Percentiles rank a stretch among this genome's conserved stretches.
These are phyloP conservation scores for Nemania serpens DNA, from an alignment of 2,329 filamentous ascomycete genomes.

Conservation along the genomic window DNA sequence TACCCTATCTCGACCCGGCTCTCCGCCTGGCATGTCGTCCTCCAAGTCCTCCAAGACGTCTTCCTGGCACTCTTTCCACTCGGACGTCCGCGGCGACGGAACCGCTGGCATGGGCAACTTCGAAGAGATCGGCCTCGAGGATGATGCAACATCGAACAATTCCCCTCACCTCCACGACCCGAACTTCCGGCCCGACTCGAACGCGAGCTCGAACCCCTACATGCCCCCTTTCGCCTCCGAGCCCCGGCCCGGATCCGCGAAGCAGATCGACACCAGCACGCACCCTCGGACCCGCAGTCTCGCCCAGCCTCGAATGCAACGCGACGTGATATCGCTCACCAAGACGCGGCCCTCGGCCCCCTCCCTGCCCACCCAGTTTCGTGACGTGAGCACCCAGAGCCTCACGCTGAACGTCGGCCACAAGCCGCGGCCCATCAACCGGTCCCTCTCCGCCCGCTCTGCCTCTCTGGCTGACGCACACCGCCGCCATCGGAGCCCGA, in stretches of 20 bases:
- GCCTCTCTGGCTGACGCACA: slow-evolving; percentile 46
- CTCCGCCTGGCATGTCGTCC: slow-evolving; percentile 75
- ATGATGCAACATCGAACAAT: slow-evolving; percentile 56
- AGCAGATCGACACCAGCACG: slow-evolving; percentile 37
- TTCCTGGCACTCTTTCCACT: slow-evolving; percentile 79
- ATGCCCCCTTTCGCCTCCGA: slow-evolving; percentile 53
- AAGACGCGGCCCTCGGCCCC: slow-evolving; percentile 51
- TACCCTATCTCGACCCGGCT: slow-evolving; percentile 59
- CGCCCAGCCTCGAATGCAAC: slow-evolving; percentile 38
- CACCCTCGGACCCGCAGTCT: slow-evolving; percentile 40
- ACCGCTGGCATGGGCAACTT: slow-evolving; percentile 80
- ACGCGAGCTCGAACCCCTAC: slow-evolving; percentile 51
- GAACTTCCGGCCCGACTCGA: slow-evolving; percentile 28
- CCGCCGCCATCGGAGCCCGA: slow-evolving; percentile 56
- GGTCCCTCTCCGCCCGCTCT: slow-evolving; percentile 46
- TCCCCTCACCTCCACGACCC: slow-evolving; percentile 42
- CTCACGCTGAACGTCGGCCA: slow-evolving; percentile 39
- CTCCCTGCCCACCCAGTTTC: slow-evolving; percentile 52
- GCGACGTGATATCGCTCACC: slow-evolving; percentile 39
- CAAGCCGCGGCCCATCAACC: slow-evolving; percentile 40
- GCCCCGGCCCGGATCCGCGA: slow-evolving; percentile 43
- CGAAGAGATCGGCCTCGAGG: slow-evolving; percentile 88
- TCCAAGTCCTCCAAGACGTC: slow-evolving; percentile 93
- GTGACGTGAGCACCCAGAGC: slow-evolving; percentile 51
- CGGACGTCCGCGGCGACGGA: slow-evolving; percentile 71